These are phyloP conservation scores for Prunus mongolica DNA, from an alignment of 306 rosid species.

Conservation along the genomic window DNA sequence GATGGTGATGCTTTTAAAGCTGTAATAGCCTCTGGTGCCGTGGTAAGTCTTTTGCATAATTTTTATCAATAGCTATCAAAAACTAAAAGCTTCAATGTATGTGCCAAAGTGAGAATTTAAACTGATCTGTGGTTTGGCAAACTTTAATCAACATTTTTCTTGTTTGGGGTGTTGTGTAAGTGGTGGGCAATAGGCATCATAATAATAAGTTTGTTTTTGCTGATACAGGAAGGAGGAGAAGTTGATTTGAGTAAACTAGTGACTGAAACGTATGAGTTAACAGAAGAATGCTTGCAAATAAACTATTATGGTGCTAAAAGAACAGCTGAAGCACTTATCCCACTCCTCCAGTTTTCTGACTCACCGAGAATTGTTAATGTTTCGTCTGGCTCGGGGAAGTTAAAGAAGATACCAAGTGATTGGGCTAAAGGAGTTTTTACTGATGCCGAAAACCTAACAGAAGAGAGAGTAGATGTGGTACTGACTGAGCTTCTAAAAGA, in stretches of 20 bases:
- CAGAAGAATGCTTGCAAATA: slow-evolving; percentile 39
- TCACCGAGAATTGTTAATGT: slow-evolving; percentile 60
- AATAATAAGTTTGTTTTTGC: not conserved
- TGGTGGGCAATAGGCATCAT: too few species aligned
- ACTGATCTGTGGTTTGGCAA: not conserved
- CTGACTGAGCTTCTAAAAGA: slow-evolving; percentile 36
- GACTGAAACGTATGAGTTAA: slow-evolving; percentile 29
- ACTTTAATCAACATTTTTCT: not conserved
- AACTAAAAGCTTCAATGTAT: too few species aligned
- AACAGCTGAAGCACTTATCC: slow-evolving; percentile 34
- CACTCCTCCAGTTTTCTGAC: slow-evolving; percentile 49
- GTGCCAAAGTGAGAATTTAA: not conserved
- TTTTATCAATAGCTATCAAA: not conserved
- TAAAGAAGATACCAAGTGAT: slow-evolving; percentile 34
- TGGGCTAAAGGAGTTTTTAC: slow-evolving; percentile 33
- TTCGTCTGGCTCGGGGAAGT: slow-evolving; percentile 34
- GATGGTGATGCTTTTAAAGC: slow-evolving; percentile 26
- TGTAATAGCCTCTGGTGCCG: not conserved
- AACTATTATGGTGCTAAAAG: slow-evolving; percentile 55
- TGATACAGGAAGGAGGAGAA: slow-evolving; percentile 6
- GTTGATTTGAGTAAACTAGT: slow-evolving; percentile 27
- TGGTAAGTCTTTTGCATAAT: not conserved
- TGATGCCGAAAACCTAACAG: slow-evolving; percentile 42
- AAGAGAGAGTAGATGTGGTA: slow-evolving; percentile 41
- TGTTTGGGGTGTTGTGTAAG: not conserved